A percentile compares a stretch with the other conserved stretches of the same genome.
These are phyloP conservation scores for Pseudovirgaria hyperparasitica DNA, from an alignment of 2,329 filamentous ascomycete species.

Conservation along the genomic window DNA sequence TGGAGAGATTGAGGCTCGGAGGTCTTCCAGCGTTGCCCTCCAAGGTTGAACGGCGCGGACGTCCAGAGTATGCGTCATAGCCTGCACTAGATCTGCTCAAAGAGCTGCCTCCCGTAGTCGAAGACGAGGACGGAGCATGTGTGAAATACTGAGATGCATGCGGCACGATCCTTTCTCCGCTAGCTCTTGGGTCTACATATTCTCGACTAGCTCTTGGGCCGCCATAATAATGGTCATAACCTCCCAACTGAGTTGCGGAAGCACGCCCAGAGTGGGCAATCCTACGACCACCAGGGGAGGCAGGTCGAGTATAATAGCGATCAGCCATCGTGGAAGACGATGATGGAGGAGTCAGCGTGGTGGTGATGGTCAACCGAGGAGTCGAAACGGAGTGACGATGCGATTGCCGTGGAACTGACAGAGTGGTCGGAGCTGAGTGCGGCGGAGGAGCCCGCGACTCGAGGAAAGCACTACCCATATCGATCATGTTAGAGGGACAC, in stretches of 20 bases:
- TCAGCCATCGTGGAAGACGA: constrained; percentile 3
- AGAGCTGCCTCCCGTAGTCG: constrained; percentile 28
- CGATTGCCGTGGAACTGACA: too few species aligned
- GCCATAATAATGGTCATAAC: constrained; percentile 18
- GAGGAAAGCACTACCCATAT: too few species aligned
- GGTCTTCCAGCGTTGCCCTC: constrained; percentile 24
- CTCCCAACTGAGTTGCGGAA: constrained; percentile 22
- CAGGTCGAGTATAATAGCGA: constrained; percentile 12
- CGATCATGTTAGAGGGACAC: too few species aligned
- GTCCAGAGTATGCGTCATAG: constrained; percentile 31
- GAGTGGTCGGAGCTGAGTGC: too few species aligned
- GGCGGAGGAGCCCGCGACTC: too few species aligned
- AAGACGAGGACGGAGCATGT: constrained; percentile 14
- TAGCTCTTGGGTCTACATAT: constrained; percentile 17
- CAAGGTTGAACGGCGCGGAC: constrained; percentile 31
- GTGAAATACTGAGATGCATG: constrained; percentile 12
- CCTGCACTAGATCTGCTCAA: constrained; percentile 17
- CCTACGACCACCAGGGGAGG: constrained; percentile 20
- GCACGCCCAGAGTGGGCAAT: constrained; percentile 21
- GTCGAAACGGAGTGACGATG: too few species aligned
- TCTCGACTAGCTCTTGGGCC: constrained; percentile 12
- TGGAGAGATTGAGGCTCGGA: constrained; percentile 15
- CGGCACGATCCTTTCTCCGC: constrained; percentile 16
- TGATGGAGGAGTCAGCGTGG: too few species aligned
- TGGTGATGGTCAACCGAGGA: too few species aligned